Evolutionary conservation across 2,329 filamentous ascomycete species (phyloP), one percentile per base, ranked within the genome.

Genomic region (Trichophyton mentagrophytes): DNA sequence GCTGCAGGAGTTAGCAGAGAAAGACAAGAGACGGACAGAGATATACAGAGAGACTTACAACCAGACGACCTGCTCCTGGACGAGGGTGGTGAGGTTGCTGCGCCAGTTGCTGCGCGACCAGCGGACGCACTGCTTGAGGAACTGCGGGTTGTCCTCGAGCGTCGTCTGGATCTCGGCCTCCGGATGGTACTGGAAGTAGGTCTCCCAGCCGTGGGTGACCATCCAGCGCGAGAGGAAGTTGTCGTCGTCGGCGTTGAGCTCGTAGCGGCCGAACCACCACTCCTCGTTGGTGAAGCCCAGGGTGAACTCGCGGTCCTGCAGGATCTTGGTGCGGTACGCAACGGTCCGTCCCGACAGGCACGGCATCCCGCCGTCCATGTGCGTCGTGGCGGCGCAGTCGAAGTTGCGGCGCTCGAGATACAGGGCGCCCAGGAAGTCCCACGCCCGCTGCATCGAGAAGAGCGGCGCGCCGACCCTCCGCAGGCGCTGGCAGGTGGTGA

Each of bases 91-190:
- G 74, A 90, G 86, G 74, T 97, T 97, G 78, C 90, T 96, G 71
- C 92, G 83, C 92, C 92, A 97, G 76, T 97, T 97, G 79, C 91
- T 96, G 69, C 92, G 85, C 49, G 93, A 90, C 92, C 92, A 97
- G 56, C 92, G 84, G 55, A 92, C 84, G 75, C 92, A 97, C 75
- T 97, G 92, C 71, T 89, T 92, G 65, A 97, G 78, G 70, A 95
- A 97, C 70, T 91, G 95, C 61, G 82, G 79, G 71, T 91, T 87
- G 72, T 92, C 88, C 74, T 96, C 92, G 46, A 97, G 80, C 2
- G 91, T 96, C 27, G 92, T 97, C 77, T 93, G 86, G 63, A 97
- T 87, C 74, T 95, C 89, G 68, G 89, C 95, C 71, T 95, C 89
- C 56, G 82, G 84, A 72, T 96, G 87, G 76, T 96, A 96, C 77